These are phyloP conservation scores for Gracilaria domingensis DNA, from an alignment of 23 red algal genomes.

Conservation along the genomic window DNA sequence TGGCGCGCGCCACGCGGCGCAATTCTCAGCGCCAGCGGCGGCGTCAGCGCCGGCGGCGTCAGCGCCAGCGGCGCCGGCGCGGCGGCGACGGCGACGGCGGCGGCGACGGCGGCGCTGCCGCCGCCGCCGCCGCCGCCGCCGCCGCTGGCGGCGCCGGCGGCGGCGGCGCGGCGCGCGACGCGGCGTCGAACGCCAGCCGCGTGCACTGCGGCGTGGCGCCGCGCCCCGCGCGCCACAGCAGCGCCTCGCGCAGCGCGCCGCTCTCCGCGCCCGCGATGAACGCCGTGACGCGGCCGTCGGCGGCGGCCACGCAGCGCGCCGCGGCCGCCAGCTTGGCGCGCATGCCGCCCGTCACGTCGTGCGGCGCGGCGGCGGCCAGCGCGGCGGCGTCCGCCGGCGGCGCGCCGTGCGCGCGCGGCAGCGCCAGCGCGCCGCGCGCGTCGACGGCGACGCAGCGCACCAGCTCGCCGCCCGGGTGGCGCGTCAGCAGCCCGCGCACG, in stretches of 20 bases:
- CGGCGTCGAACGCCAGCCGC: no score
- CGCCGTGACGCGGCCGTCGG: slow-evolving; percentile 20
- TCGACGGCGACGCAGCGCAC: not conserved
- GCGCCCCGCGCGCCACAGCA: no score
- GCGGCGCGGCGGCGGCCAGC: not conserved
- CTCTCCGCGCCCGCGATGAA: slow-evolving; percentile 13
- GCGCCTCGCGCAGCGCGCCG: no score
- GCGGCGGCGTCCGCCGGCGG: not conserved
- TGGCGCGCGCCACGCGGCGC: not conserved
- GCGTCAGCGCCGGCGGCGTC: not conserved
- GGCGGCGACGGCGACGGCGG: not conserved
- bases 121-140: not conserved
- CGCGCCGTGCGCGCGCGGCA: not conserved
- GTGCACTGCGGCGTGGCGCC: no score
- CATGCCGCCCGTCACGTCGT: slow-evolving; percentile 32
- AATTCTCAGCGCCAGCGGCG: not conserved
- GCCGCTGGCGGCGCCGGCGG: not conserved
- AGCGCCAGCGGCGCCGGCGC: not conserved
- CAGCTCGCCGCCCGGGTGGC: not conserved
- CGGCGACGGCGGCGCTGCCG: not conserved
- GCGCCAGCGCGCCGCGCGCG: not conserved
- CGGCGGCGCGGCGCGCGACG: not conserved
- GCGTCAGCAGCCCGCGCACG: not conserved
- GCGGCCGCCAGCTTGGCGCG: slow-evolving; percentile 31
- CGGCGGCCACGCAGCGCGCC: slow-evolving; percentile 17